Percentiles rank a stretch among this genome's conserved stretches.
Evolutionary conservation across 2,329 filamentous ascomycete species (phyloP).

Genomic region (Akanthomyces dipterigenus): DNA sequence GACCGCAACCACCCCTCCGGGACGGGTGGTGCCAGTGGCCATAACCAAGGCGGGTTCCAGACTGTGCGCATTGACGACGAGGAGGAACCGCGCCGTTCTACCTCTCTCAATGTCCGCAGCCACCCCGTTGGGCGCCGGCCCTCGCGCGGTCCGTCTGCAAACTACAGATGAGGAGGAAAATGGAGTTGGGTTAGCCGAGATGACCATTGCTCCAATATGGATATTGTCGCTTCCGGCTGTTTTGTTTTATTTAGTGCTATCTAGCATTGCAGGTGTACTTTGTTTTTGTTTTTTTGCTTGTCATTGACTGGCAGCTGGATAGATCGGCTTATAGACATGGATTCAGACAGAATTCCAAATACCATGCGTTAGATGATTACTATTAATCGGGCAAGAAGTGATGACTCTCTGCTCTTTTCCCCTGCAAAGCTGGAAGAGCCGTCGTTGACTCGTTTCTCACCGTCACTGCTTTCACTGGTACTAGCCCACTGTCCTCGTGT

Average conservation of each 20-base stretch:
- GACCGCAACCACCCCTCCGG: slow-evolving; percentile 5
- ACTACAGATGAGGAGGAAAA: neutral
- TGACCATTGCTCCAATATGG: neutral
- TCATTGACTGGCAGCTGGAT: neutral
- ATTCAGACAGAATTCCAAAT: neutral
- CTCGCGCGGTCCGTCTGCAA: slow-evolving; percentile 3
- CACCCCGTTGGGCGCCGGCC: neutral
- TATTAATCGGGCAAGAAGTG: neutral
- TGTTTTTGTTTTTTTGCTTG: neutral
- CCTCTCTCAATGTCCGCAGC: neutral
- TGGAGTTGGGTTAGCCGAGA: neutral
- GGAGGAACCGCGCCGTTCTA: slow-evolving; percentile 4
- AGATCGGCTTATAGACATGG: neutral
- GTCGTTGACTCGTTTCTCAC: too few species aligned
- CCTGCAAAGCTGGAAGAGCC: too few species aligned
- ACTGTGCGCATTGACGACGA: slow-evolving; percentile 6
- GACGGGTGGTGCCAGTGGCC: neutral
- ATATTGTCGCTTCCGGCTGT: too few species aligned
- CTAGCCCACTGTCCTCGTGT: too few species aligned
- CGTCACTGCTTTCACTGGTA: too few species aligned
- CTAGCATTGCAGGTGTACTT: neutral
- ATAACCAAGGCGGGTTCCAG: slow-evolving; percentile 5
- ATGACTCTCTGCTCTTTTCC: too few species aligned
- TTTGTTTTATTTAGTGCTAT: neutral
- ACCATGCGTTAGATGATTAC: neutral